Conservation (phyloP, 2,329 filamentous ascomycete genomes). For the Penicillium sclerotiorum region DNA sequence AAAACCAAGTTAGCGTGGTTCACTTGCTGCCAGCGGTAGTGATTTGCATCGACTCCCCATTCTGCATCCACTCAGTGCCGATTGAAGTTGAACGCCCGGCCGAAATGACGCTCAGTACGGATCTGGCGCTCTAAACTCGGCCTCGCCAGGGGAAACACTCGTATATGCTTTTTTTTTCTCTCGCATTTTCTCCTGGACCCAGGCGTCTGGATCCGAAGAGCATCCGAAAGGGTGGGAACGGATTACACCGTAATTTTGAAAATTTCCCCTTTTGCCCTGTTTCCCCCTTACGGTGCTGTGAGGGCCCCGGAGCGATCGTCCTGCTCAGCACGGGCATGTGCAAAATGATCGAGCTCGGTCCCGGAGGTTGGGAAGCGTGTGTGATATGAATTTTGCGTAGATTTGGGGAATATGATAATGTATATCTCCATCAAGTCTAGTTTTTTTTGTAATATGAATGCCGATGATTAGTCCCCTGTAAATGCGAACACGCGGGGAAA, state of each 20-base stretch:
- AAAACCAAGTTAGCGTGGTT: conserved; percentile 1
- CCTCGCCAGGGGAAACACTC: not conserved
- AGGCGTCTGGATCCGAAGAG: not conserved
- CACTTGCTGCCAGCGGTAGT: conserved; percentile 14
- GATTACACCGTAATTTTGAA: conserved; percentile 2
- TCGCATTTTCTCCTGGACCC: not conserved
- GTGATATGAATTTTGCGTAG: not conserved
- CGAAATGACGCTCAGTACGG: conserved; percentile 12
- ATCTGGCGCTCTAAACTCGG: not conserved
- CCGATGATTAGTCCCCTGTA: conserved; percentile 10
- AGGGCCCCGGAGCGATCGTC: not conserved
- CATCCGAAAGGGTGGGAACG: not conserved
- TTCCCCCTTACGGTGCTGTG: not conserved
- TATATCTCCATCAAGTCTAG: conserved; percentile 9
- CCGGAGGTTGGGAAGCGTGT: not conserved
- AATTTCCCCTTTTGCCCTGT: not conserved
- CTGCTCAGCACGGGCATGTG: not conserved
- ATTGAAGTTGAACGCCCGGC: conserved; percentile 6
- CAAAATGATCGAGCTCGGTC: not conserved
- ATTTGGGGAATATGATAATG: not conserved
- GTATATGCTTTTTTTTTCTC: too few species aligned
- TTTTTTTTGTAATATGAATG: conserved; percentile 4
- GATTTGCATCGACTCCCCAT: conserved; percentile 10
- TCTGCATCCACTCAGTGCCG: conserved; percentile 10
- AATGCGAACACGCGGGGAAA: conserved; percentile 3